These are phyloP conservation scores for Lepiota brunneoincarnata DNA, from an alignment of 768 basidiomycete genomes.

Conservation along the genomic window DNA sequence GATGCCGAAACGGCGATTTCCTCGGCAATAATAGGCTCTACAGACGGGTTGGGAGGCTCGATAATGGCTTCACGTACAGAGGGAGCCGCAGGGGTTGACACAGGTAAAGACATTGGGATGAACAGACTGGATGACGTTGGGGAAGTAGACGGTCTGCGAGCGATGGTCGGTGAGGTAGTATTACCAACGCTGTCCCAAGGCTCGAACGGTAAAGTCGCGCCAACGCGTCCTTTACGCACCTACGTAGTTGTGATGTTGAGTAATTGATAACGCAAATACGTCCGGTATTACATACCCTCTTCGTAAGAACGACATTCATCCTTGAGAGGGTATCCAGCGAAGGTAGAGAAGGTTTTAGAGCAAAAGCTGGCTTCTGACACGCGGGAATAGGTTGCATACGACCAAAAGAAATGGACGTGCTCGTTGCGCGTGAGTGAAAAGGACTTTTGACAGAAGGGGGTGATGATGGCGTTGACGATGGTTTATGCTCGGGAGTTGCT, in stretches of 20 bases:
- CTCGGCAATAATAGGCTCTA: too few species aligned
- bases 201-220: constrained; percentile 50
- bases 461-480: constrained; percentile 4
- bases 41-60: too few species aligned
- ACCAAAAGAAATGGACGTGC: constrained; percentile 3
- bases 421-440: constrained; percentile 2
- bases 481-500: constrained; percentile 8
- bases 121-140: background rate
- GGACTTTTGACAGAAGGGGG: constrained; percentile 4
- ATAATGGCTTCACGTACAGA: too few species aligned
- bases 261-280: constrained; percentile 5
- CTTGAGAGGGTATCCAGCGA: constrained; percentile 46
- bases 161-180: background rate
- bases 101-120: too few species aligned
- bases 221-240: constrained; percentile 51
- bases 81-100: background rate
- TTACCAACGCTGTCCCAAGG: constrained; percentile 45
- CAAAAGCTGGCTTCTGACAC: constrained; percentile 46
- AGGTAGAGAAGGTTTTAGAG: constrained; percentile 48
- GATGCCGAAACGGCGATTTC: too few species aligned
- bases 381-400: constrained; percentile 27
- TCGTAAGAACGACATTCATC: constrained; percentile 44
- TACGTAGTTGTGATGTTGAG: constrained; percentile 17
- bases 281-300: constrained; percentile 35
- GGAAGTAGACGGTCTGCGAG: background rate